Base-by-base conservation (phyloP, 768 basidiomycete genomes). In the Boletus rex-veris region DNA sequence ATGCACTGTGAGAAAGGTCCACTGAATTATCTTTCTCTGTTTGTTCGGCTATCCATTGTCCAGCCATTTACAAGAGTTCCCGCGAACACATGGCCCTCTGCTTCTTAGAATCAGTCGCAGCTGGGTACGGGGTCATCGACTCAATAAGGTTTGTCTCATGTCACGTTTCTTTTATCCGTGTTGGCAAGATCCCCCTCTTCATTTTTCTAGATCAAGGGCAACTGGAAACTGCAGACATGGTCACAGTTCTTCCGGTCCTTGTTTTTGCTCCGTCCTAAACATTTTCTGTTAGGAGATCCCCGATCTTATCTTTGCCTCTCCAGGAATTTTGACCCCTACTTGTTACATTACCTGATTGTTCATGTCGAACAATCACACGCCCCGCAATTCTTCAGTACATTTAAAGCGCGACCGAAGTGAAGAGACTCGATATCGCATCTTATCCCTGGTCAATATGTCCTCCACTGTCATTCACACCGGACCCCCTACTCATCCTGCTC, bases 81-180 rank as follows among this genome's bases (percentile, higher is more conserved):
- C 55, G 54, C 50, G 58, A 45, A 56, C 62, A 50, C 55, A 58
- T 62, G 59, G 54, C 30, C 12, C 37, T 46, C 30, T 52, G 47
- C 39, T 45, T 48, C 33, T 14, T 28, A 8, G 28, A 50, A 54
- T 58, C 40, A 50, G n/a, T 18, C 45, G 38, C 42, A 45, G 30
- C 65, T 30, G 59, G 35, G 46, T 49, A 57, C 45, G n/a, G 46
- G 45, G 50, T 55, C 55, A 48, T 51, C 41, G 47, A 65, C 33
- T 14, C 33, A 59, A 58, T 50, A 69, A 67, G 63, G 65, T 71
- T 71, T 52, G 58, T 69, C 61, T 60, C 65, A 69, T 67, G 65
- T 57, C 65, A 53, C 18, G 61, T 58, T 61, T 67, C 55, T 65
- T 63, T 67, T 65, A 55, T 62, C 63, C 62, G 55, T 36, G 48